Percentiles rank a stretch among this genome's conserved stretches.
These are phyloP conservation scores for Emiliania huxleyi DNA, from an alignment of 78 protist genomes.

Conservation along the genomic window DNA sequence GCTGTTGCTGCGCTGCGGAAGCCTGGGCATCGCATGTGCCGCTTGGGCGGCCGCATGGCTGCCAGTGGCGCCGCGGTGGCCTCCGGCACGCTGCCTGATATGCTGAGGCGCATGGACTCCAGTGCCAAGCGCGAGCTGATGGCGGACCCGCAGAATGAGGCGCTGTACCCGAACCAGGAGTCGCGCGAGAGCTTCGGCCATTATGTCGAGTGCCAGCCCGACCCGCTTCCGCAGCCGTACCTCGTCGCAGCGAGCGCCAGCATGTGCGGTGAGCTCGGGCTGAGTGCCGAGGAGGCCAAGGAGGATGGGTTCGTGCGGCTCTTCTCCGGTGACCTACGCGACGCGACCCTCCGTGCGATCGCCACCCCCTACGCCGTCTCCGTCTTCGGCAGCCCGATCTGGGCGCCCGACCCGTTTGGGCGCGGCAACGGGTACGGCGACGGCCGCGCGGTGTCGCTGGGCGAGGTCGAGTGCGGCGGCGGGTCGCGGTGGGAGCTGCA, in stretches of 20 bases:
- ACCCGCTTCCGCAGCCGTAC: slow-evolving; percentile 26
- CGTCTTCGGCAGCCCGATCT: background rate
- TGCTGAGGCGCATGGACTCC: background rate
- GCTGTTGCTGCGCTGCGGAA: no score
- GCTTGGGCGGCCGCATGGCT: background rate
- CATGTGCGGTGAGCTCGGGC: slow-evolving; percentile 10
- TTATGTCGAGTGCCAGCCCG: slow-evolving; percentile 13
- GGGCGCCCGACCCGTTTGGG: slow-evolving; percentile 59
- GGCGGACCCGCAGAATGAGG: slow-evolving; percentile 22
- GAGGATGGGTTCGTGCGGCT: background rate
- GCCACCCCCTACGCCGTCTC: slow-evolving; percentile 22
- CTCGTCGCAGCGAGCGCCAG: background rate
- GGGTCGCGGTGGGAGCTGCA: slow-evolving; percentile 62
- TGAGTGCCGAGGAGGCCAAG: background rate
- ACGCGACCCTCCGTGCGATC: background rate
- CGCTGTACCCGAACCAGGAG: slow-evolving; percentile 19
- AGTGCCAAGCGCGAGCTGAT: background rate
- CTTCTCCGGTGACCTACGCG: slow-evolving; percentile 17
- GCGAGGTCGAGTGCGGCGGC: slow-evolving; percentile 44
- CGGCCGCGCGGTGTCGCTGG: slow-evolving; percentile 76
- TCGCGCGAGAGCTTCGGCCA: slow-evolving; percentile 37
- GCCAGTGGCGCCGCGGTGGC: background rate
- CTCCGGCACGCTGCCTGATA: background rate
- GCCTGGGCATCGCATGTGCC: no score
- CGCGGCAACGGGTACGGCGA: slow-evolving; percentile 80